Percentiles rank a stretch among this genome's conserved stretches.
Conservation (phyloP, 148 eudicot genomes). For the Rhododendron henanense region DNA sequence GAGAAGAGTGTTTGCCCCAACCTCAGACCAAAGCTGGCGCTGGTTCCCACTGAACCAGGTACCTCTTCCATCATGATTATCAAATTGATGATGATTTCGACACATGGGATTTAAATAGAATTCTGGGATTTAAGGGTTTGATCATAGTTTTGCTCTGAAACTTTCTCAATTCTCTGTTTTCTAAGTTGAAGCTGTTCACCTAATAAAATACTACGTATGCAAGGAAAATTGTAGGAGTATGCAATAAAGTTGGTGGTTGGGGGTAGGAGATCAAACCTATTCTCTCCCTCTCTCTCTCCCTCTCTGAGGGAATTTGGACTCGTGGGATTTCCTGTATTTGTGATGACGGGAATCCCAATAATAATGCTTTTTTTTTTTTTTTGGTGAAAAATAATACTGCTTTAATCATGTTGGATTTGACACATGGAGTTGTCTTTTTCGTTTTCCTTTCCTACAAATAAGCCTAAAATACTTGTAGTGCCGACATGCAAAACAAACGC, state of each 20-base stretch:
- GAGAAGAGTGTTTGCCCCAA: slow-evolving; percentile 50
- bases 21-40: slow-evolving; percentile 43
- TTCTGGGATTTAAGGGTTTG: background rate
- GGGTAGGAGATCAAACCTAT: background rate
- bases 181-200: background rate
- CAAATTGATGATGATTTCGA: background rate
- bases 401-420: background rate
- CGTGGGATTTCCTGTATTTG: background rate
- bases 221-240: background rate
- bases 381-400: background rate
- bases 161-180: background rate
- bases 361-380: background rate
- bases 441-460: background rate
- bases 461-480: background rate
- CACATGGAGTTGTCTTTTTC: background rate
- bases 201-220: background rate
- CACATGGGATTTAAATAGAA: background rate
- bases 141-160: background rate
- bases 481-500: background rate
- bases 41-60: slow-evolving; percentile 54
- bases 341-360: background rate
- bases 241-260: background rate
- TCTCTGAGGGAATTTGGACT: background rate
- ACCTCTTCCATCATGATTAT: slow-evolving; percentile 22
- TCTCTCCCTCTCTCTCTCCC: slow-evolving; percentile 4